Conservation (phyloP, 2,329 filamentous ascomycete genomes). For the Lachnellula arida region DNA sequence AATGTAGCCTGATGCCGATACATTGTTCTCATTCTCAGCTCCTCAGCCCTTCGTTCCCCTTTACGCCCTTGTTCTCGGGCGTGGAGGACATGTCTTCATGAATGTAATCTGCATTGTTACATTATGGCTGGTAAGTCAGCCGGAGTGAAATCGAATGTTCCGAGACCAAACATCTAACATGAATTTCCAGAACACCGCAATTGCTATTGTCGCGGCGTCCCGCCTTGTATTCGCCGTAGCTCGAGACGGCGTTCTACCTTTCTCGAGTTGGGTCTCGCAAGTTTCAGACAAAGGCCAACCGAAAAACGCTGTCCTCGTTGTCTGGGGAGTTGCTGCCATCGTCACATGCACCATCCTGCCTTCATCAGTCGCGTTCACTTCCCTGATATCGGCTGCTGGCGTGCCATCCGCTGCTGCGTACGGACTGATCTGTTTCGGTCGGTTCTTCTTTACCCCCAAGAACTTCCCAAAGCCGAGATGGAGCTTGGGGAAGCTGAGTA, state of each 20-base stretch:
- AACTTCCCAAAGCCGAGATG: slow-evolving; percentile 43
- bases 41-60: slow-evolving; percentile 55
- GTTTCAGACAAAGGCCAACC: slow-evolving; percentile 51
- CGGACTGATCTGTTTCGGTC: slow-evolving; percentile 45
- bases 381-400: slow-evolving; percentile 48
- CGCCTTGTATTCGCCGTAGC: slow-evolving; percentile 58
- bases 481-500: slow-evolving; percentile 42
- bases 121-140: slow-evolving; percentile 44
- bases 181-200: slow-evolving; percentile 47
- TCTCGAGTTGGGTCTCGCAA: slow-evolving; percentile 51
- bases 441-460: slow-evolving; percentile 44
- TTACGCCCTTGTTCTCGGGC: slow-evolving; percentile 51
- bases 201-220: slow-evolving; percentile 54
- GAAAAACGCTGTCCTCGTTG: slow-evolving; percentile 54
- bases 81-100: slow-evolving; percentile 56
- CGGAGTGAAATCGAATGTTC: too few relatives aligned
- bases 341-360: slow-evolving; percentile 56
- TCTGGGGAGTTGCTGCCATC: slow-evolving; percentile 49
- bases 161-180: too few relatives aligned
- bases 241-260: slow-evolving; percentile 55
- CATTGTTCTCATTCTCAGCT: slow-evolving; percentile 48
- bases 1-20: slow-evolving; percentile 45
- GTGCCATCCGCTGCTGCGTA: slow-evolving; percentile 49
- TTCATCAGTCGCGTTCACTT: slow-evolving; percentile 49
- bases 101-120: slow-evolving; percentile 51